These are phyloP conservation scores for Aspergillus nomiae DNA, from an alignment of 2,329 filamentous ascomycete species.

Conservation along the genomic window DNA sequence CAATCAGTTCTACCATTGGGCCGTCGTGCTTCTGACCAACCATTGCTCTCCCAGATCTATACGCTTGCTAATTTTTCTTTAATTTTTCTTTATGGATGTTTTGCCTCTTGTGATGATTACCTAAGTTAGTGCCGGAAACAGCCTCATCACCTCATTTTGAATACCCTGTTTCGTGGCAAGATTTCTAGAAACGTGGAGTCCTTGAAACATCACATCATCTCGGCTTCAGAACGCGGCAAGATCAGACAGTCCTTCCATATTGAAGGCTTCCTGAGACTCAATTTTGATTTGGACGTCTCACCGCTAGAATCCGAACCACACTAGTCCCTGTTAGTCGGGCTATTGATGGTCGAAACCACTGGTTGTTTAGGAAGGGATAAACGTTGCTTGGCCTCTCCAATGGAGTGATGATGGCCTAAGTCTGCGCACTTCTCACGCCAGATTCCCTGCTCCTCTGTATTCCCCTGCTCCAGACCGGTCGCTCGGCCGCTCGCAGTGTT, in stretches of 20 bases:
- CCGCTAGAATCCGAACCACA: slow-evolving; percentile 9
- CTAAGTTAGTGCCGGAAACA: neutral
- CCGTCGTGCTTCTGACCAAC: neutral
- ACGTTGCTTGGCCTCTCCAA: slow-evolving; percentile 3
- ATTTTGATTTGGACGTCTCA: neutral
- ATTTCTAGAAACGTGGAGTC: neutral
- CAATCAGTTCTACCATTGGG: neutral
- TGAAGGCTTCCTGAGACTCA: neutral
- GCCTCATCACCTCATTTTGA: neutral
- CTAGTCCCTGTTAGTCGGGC: slow-evolving; percentile 6
- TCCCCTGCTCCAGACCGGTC: neutral
- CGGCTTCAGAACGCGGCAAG: neutral
- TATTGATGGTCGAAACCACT: neutral
- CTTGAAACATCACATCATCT: neutral
- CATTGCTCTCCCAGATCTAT: neutral
- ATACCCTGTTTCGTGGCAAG: neutral
- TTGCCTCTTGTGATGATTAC: neutral
- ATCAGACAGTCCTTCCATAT: neutral
- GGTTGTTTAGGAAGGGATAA: neutral
- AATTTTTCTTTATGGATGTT: neutral
- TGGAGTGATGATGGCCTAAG: slow-evolving; percentile 15
- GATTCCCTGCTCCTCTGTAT: neutral
- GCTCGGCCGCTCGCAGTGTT: neutral
- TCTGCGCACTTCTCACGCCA: slow-evolving; percentile 11
- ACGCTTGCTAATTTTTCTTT: neutral